These are phyloP conservation scores for Cyanodermella asteris DNA, from an alignment of 2,329 filamentous ascomycete species.

Conservation along the genomic window DNA sequence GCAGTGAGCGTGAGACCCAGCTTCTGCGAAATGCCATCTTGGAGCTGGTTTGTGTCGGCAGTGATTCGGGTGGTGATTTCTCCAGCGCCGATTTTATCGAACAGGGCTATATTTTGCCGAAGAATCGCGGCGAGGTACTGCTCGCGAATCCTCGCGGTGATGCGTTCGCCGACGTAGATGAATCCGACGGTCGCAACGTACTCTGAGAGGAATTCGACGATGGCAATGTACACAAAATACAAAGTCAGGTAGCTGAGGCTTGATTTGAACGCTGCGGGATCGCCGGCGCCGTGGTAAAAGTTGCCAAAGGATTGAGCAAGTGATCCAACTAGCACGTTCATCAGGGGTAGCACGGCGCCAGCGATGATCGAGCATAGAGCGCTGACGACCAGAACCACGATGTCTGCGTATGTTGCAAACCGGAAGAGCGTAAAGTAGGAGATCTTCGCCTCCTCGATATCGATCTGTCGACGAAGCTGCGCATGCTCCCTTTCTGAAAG, in stretches of 20 bases:
- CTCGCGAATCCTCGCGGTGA: slow-evolving; percentile 56
- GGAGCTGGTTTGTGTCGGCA: slow-evolving; percentile 77
- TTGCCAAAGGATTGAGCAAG: slow-evolving; percentile 50
- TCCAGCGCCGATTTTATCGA: slow-evolving; percentile 78
- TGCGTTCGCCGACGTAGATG: slow-evolving; percentile 67
- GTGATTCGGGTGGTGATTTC: slow-evolving; percentile 92
- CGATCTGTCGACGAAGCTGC: slow-evolving; percentile 46
- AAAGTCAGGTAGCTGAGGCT: slow-evolving; percentile 43
- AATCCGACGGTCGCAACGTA: slow-evolving; percentile 74
- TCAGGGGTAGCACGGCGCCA: slow-evolving; percentile 55
- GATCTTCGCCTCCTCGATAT: slow-evolving; percentile 40
- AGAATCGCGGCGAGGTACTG: slow-evolving; percentile 69
- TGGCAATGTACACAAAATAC: slow-evolving; percentile 69
- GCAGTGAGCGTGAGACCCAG: slow-evolving; percentile 56
- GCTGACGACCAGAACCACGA: slow-evolving; percentile 40
- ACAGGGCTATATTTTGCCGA: slow-evolving; percentile 77
- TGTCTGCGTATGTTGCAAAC: slow-evolving; percentile 44
- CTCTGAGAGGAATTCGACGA: slow-evolving; percentile 55
- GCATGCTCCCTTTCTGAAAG: slow-evolving; percentile 42
- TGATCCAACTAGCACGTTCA: slow-evolving; percentile 60
- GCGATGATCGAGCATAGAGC: slow-evolving; percentile 44
- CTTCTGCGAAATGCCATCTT: slow-evolving; percentile 86
- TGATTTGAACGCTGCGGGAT: slow-evolving; percentile 33
- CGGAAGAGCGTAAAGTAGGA: slow-evolving; percentile 45
- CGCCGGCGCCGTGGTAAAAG: slow-evolving; percentile 31